Conservation (phyloP, 192 early-diverging fungal genomes). For the Entomortierella beljakovae region DNA sequence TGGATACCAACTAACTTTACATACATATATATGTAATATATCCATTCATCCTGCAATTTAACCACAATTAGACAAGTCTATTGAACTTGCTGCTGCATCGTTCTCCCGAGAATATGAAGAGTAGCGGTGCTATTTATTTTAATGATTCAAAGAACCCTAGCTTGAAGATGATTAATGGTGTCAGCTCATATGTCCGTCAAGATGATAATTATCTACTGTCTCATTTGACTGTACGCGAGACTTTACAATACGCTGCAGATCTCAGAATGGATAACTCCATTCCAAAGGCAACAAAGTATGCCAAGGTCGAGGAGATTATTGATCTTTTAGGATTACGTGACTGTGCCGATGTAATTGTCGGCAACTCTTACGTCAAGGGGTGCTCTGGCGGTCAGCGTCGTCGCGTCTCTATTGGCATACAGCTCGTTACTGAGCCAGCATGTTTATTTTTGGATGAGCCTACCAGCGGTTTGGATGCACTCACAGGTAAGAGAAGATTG, state of each 20-base stretch:
- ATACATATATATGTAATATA: too few relatives aligned
- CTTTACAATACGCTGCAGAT: slow-evolving; percentile 78
- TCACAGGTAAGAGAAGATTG: slow-evolving; percentile 26
- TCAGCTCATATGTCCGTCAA: slow-evolving; percentile 51
- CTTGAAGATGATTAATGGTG: slow-evolving; percentile 31
- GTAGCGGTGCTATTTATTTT: slow-evolving; percentile 30
- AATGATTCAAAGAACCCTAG: slow-evolving; percentile 49
- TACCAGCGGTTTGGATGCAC: slow-evolving; percentile 43
- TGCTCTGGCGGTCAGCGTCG: slow-evolving; percentile 49
- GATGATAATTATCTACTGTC: slow-evolving; percentile 55
- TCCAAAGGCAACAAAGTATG: slow-evolving; percentile 21
- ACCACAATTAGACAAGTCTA: slow-evolving; percentile 29
- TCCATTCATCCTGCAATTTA: neutral
- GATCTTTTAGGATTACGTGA: slow-evolving; percentile 43
- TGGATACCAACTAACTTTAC: too few relatives aligned
- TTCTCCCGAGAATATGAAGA: slow-evolving; percentile 14
- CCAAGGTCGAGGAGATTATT: slow-evolving; percentile 51
- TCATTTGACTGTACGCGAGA: slow-evolving; percentile 84
- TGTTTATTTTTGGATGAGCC: slow-evolving; percentile 52
- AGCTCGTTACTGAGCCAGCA: slow-evolving; percentile 48
- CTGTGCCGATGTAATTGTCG: slow-evolving; percentile 52
- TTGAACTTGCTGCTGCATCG: slow-evolving; percentile 42
- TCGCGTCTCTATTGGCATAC: slow-evolving; percentile 47
- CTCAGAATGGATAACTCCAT: slow-evolving; percentile 65
- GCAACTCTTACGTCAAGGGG: slow-evolving; percentile 39